Base-by-base conservation (phyloP, 805 yeast species). In the Candida cerambycidarum region DNA sequence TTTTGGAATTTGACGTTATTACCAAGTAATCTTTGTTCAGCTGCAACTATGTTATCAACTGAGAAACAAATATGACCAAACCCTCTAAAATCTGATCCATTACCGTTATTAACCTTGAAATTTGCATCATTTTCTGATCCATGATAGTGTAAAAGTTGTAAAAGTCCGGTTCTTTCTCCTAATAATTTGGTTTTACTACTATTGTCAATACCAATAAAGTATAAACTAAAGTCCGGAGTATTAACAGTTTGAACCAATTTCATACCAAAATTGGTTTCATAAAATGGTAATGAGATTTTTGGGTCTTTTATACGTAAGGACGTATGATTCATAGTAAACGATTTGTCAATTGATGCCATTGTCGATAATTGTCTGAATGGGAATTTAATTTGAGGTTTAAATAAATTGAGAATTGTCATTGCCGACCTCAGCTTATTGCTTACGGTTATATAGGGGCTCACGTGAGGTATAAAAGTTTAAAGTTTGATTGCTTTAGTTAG, bases 51-150 rank as follows among this genome's bases (percentile, higher is more conserved):
- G 65, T 90, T 83, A 53, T 88, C 87, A 12, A 90, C 96, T 1
- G 96, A 75, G 52, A 92, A 67, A 65, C 97, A 89, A 45, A 89
- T 81, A 65, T 92, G 99, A 16, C 99, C 99, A 58, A 90, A 92
- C 0, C 99, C 98, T 52, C 92, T 78, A 61, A 80, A 71, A 30
- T 95, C 92, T 41, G 83, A 89, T 7, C 74, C 80, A 61, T 93
- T 92, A 46, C 99, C 99, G 58, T 83, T 85, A 67, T 79, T 84
- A 38, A 84, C 63, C 46, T 64, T 71, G 66, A 72, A 89, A 7
- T 66, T 61, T 1, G 71, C 64, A 50, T 80, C 82, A 44, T 62
- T 63, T 63, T 85, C 86, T 36, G 82, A 72, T 9, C 92, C 93
- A 67, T 85, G 81, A 56, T 83, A 78, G 66, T 89, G 95, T 50